Base-by-base conservation (phyloP, 148 eudicot species). In the Cornus controversa region DNA sequence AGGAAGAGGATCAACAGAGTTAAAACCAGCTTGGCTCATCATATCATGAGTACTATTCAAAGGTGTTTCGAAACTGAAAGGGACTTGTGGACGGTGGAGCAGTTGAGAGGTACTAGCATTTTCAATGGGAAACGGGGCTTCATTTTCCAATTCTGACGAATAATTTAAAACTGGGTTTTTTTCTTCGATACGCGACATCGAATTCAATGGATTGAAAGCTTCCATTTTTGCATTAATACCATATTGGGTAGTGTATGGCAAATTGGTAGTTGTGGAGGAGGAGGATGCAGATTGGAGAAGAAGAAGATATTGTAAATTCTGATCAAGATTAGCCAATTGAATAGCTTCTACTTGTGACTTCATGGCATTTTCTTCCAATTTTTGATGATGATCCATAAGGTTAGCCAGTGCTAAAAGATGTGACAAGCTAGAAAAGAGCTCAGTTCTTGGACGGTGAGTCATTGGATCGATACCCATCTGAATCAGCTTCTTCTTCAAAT, bases 391-490 rank as follows among this genome's bases (percentile, higher is more conserved):
- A 0, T 77, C 79, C 10, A 81, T 71, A 66, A 80, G 75, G 63
- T 72, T 81, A 24, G 84, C 84, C 13, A 81, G 73, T 14, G 84
- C 84, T 50, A 81, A 66, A 24, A 81, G 80, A 26, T 81, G 80
- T 5, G 84, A 77, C 20, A 81, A 60, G 80, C 77, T 76, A 5
- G 84, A 72, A 63, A 81, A 81, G 22, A 81, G 73, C 53, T 81
- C 84, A 13, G 80, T 81, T 31, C 80, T 62, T 6, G 84, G 84
- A n/a, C 67, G 72, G 71, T 81, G 84, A 42, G 84, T 81, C 73
- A 72, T 81, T 37, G 84, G 84, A 42, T 81, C 83, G 22, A 76
- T 29, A 28, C 83, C 83, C 83, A 81, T 81, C 23, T 76, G 80
- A 13, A 76, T 81, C 72, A 81, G 66, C 62, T 71, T 70, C 72